Conservation (phyloP, 148 eudicot species). For the Beta vulgaris region DNA sequence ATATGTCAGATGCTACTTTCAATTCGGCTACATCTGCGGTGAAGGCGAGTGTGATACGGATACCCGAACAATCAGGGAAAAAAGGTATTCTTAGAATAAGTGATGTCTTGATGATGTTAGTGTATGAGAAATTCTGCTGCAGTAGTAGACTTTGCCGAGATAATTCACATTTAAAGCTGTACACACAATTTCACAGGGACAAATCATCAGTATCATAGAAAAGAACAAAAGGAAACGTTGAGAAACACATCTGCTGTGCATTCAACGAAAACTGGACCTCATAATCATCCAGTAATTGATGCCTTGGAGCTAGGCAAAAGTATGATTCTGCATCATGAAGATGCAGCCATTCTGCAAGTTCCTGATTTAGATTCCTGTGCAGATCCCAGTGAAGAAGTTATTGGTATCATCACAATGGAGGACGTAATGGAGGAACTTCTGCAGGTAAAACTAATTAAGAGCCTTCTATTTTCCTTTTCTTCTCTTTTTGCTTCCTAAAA, state of each 20-base stretch:
- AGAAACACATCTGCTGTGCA: constrained; percentile 34
- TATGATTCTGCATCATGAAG: constrained; percentile 15
- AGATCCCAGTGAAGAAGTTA: constrained; percentile 48
- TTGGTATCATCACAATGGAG: constrained; percentile 87
- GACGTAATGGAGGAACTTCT: constrained; percentile 77
- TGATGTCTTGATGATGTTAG: too few species aligned
- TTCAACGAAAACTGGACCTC: constrained; percentile 34
- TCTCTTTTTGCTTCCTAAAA: not conserved
- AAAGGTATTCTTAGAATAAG: constrained; percentile 25
- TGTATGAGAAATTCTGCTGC: too few species aligned
- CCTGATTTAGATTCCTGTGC: constrained; percentile 33
- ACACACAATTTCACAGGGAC: constrained; percentile 16
- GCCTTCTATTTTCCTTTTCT: not conserved
- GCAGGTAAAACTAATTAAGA: constrained; percentile 48
- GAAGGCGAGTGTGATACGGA: constrained; percentile 20
- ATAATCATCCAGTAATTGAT: constrained; percentile 27
- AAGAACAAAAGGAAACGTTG: constrained; percentile 26
- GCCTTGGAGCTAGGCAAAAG: constrained; percentile 26
- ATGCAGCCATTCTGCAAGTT: constrained; percentile 15
- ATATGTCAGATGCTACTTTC: constrained; percentile 21
- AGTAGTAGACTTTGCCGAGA: not conserved
- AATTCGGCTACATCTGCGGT: constrained; percentile 19
- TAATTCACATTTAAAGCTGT: not conserved
- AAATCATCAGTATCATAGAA: constrained; percentile 20
- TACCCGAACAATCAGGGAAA: constrained; percentile 26